Conservation (phyloP, 108 stramenopile genomes). For the Skeletonema costatum region DNA sequence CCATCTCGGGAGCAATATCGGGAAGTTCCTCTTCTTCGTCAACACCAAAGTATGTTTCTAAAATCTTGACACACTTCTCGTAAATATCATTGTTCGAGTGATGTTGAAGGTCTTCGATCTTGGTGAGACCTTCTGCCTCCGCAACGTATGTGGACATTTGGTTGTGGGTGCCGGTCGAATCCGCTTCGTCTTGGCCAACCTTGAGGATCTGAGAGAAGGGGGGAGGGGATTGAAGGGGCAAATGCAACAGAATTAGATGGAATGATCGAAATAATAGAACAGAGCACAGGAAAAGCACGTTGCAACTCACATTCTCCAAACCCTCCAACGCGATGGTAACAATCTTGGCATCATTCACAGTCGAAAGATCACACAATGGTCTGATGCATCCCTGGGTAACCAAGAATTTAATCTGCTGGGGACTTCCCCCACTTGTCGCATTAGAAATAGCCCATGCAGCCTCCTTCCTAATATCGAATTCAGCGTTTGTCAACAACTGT, state of each 20-base stretch:
- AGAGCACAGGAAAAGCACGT: conserved; percentile 4
- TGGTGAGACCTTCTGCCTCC: conserved; percentile 94
- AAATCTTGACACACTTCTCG: conserved; percentile 88
- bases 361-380: conserved; percentile 91
- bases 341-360: conserved; percentile 94
- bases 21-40: conserved; percentile 92
- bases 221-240: background rate
- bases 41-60: conserved; percentile 93
- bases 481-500: conserved; percentile 90
- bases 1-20: conserved; percentile 65
- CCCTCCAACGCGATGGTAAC: conserved; percentile 97
- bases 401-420: conserved; percentile 93
- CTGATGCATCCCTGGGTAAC: conserved; percentile 94
- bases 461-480: conserved; percentile 99
- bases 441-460: conserved; percentile 99
- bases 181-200: conserved; percentile 93
- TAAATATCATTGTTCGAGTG: conserved; percentile 95
- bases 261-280: background rate
- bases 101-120: conserved; percentile 93
- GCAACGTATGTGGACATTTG: conserved; percentile 92
- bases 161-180: conserved; percentile 74
- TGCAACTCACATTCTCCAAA: conserved; percentile 82
- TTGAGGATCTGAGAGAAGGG: conserved; percentile 79
- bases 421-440: conserved; percentile 96
- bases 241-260: background rate